Conservation (phyloP, 2,329 filamentous ascomycete species). For the Myriosclerotinia duriaeana region DNA sequence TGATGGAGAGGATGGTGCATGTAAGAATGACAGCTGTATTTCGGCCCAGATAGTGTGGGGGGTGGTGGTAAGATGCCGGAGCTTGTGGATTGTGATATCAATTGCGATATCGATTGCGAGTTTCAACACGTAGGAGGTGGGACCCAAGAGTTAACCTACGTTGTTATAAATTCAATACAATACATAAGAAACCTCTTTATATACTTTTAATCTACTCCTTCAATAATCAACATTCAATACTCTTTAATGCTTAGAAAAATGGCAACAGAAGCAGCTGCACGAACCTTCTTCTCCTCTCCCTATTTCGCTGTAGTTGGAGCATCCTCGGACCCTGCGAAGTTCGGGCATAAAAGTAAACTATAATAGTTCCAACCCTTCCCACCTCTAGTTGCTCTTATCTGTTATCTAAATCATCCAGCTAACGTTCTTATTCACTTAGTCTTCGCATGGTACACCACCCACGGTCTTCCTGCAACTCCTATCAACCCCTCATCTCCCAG, state of each 20-base stretch:
- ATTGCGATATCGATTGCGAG: too few relatives aligned
- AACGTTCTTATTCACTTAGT: constrained; percentile 52
- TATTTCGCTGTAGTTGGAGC: constrained; percentile 88
- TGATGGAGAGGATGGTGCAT: too few relatives aligned
- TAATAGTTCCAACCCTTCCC: neutral
- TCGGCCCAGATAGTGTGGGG: too few relatives aligned
- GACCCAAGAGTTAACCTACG: too few relatives aligned
- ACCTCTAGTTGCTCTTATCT: neutral
- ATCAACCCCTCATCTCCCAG: constrained; percentile 72
- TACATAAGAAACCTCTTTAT: too few relatives aligned
- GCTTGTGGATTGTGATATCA: too few relatives aligned
- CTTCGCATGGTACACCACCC: constrained; percentile 82
- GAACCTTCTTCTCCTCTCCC: constrained; percentile 75
- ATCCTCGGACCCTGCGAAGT: constrained; percentile 80
- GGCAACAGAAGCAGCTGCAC: constrained; percentile 69
- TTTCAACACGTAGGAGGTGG: too few relatives aligned
- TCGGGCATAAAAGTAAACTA: constrained; percentile 75
- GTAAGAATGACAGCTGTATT: too few relatives aligned
- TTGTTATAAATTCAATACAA: too few relatives aligned
- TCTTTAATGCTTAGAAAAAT: constrained; percentile 42
- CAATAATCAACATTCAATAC: neutral
- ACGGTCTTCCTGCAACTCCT: constrained; percentile 73
- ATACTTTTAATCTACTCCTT: neutral
- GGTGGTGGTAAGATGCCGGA: too few relatives aligned
- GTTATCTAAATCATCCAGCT: neutral